Evolutionary conservation across 2,329 filamentous ascomycete genomes (phyloP), one percentile per base, ranked within the genome.

Genomic region (Colletotrichum lupini): DNA sequence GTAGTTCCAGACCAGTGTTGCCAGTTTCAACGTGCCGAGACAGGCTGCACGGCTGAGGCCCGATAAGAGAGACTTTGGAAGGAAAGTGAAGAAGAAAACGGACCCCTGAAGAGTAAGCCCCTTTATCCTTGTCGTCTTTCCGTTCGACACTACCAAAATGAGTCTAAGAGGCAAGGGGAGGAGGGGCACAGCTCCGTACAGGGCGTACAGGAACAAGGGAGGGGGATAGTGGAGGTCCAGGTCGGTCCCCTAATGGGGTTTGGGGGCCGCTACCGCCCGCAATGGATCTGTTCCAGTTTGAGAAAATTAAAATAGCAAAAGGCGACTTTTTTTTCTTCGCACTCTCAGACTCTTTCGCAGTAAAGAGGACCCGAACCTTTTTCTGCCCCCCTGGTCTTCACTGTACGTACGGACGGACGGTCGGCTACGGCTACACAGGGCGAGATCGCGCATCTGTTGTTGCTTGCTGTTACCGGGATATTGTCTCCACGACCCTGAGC

Each of bases 391-490:
- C 28, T 26, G 5, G 49, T n/a, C 46, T 19, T 46, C 12, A 26
- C 30, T 37, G 22, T 14, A n/a, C n/a, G 42, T 14, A n/a, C 12
- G 42, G 42, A 22, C 42, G 42, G 42, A 22, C 42, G 42, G 52
- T 59, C 59, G 32, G 56, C 62, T 61, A 42, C 37, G 16, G 37
- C 28, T 63, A 46, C 58, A 68, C 58, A 63, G n/a, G 57, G 52
- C 65, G 30, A 71, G 63, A 69, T 72, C 65, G 60, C 60, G 28
- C 30, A 32, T 56, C 32, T 14, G 11, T 35, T 58, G 53, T 49
- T 52, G 35, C 59, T 55, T 26, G 49, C 35, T 57, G 49, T 28
- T 52, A 53, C 60, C 42, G 32, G 60, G 60, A 63, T 63, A 32
- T 6, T 4, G 26, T 49, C 59, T 52, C 59, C 42, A 62, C 19